phyloP scores from a whole-genome alignment of 805 yeast species.

The Jamesozyma hellenica region DNA sequence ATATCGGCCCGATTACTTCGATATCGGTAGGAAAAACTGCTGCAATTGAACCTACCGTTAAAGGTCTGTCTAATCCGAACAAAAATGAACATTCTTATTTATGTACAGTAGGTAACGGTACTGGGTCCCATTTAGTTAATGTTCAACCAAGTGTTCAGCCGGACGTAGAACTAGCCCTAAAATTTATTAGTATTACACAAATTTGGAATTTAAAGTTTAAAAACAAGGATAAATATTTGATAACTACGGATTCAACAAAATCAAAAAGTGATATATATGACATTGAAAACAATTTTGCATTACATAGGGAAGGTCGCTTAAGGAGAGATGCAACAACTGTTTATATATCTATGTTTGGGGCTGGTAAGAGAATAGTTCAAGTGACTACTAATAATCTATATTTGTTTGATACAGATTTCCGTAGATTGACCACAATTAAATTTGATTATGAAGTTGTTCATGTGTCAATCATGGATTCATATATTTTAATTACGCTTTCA shows the following conservation, averaged over 20 bases:
- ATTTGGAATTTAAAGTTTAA: conserved; percentile 56
- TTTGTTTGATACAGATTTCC: conserved; percentile 54
- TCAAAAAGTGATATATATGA: conserved; percentile 60
- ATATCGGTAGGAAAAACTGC: conserved; percentile 51
- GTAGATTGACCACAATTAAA: conserved; percentile 39
- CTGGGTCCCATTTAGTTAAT: conserved; percentile 46
- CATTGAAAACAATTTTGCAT: conserved; percentile 50
- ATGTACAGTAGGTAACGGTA: conserved; percentile 56
- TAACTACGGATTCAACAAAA: conserved; percentile 60
- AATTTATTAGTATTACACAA: conserved; percentile 60
- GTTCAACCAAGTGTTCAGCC: conserved; percentile 66
- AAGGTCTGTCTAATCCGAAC: conserved; percentile 63
- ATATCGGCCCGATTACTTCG: conserved; percentile 65
- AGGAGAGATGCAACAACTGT: conserved; percentile 55
- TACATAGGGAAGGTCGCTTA: conserved; percentile 52
- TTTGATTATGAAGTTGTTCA: conserved; percentile 54
- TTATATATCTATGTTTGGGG: conserved; percentile 50
- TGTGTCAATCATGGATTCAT: conserved; percentile 53
- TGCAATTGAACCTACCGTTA: conserved; percentile 42
- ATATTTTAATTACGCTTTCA: conserved; percentile 50
- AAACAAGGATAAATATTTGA: conserved; percentile 44
- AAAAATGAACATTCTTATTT: conserved; percentile 56
- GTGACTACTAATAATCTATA: conserved; percentile 57
- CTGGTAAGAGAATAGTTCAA: conserved; percentile 56
- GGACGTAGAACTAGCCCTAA: conserved; percentile 51